Conservation (phyloP, 768 basidiomycete species). For the Piloderma croceum region DNA sequence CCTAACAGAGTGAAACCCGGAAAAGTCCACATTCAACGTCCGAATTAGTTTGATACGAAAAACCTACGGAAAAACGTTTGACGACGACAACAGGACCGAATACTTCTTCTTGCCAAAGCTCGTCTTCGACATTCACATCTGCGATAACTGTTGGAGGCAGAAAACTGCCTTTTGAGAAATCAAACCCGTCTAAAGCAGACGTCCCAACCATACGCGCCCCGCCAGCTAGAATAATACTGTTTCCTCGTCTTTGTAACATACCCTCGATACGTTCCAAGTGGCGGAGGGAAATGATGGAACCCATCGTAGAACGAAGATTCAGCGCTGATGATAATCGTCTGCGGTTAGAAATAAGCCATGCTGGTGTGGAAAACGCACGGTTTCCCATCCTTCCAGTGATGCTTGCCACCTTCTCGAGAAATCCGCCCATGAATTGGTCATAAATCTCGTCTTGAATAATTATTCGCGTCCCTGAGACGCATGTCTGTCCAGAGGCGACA, state of each 20-base stretch:
- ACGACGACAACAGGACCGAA: conserved; percentile 84
- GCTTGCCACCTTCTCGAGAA: conserved; percentile 56
- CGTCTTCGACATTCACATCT: conserved; percentile 50
- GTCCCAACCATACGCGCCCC: conserved; percentile 58
- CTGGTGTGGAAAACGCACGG: conserved; percentile 43
- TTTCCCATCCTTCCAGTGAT: conserved; percentile 71
- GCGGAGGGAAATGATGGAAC: conserved; percentile 63
- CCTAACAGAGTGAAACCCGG: conserved; percentile 27
- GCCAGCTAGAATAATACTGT: conserved; percentile 52
- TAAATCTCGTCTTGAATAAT: conserved; percentile 68
- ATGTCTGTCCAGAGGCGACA: conserved; percentile 85
- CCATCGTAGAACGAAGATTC: conserved; percentile 71
- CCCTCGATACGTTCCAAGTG: conserved; percentile 62
- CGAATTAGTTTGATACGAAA: conserved; percentile 21
- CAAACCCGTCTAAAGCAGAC: conserved; percentile 64
- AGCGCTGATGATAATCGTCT: conserved; percentile 55
- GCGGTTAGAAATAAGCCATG: background rate
- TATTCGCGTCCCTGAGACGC: conserved; percentile 86
- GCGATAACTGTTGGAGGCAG: conserved; percentile 75
- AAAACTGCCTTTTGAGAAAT: conserved; percentile 69
- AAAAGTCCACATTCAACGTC: background rate
- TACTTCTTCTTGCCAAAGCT: conserved; percentile 77
- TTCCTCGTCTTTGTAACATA: conserved; percentile 44
- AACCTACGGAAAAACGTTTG: conserved; percentile 44
- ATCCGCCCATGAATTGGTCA: conserved; percentile 55